Evolutionary conservation across 345 rosid genomes (phyloP).

Genomic region (Sisymbrium irio): DNA sequence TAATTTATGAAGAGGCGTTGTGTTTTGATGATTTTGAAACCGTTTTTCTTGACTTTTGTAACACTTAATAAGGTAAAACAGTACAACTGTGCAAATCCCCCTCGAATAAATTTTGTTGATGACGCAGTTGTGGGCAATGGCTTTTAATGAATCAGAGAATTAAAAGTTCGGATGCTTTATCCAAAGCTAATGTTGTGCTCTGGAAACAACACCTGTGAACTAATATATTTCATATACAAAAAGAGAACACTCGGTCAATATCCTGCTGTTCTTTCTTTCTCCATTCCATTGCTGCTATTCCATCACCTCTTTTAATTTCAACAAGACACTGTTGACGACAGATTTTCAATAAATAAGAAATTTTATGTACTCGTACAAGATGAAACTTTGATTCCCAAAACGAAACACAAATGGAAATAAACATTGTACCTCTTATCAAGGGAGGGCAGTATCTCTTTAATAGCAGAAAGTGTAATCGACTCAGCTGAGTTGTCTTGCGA

Average conservation of each 20-base stretch:
- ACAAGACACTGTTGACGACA: conserved; percentile 41
- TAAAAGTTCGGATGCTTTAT: not conserved
- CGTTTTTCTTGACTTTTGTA: too few species aligned
- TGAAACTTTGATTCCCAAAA: not conserved
- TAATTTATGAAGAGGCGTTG: too few species aligned
- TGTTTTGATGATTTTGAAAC: too few species aligned
- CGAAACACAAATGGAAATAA: not conserved
- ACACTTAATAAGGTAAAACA: too few species aligned
- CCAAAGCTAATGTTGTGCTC: not conserved
- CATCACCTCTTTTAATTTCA: conserved; percentile 44
- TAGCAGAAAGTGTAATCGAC: conserved; percentile 25
- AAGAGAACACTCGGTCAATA: not conserved
- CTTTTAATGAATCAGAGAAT: not conserved
- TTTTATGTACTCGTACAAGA: not conserved
- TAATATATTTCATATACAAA: not conserved
- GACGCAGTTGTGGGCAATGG: too few species aligned
- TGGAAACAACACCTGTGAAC: not conserved
- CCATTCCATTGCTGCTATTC: not conserved
- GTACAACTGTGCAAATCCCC: too few species aligned
- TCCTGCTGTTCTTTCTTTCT: not conserved
- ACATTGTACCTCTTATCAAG: conserved; percentile 45
- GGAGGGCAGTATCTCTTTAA: conserved; percentile 45
- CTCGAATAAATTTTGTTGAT: too few species aligned
- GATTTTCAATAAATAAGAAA: not conserved
- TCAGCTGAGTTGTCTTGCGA: conserved; percentile 26